Conservation (phyloP, 495 filamentous ascomycete genomes). For the Xylaria palmicola region DNA sequence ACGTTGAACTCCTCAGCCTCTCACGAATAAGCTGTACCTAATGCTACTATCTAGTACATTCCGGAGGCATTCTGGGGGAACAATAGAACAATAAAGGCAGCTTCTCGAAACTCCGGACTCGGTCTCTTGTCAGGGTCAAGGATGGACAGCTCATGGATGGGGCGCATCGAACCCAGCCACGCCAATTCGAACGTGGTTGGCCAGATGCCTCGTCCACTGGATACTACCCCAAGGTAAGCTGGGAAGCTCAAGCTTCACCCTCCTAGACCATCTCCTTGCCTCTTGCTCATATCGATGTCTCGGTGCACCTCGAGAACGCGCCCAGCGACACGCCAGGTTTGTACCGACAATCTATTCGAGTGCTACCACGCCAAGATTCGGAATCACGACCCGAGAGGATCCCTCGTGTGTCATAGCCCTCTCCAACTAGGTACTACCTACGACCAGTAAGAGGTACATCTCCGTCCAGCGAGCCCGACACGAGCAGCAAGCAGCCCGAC, state of each 20-base stretch:
- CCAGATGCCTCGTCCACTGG: no score
- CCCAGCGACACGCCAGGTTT: neutral
- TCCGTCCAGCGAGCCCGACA: no score
- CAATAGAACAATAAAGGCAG: neutral
- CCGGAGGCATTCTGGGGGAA: no score
- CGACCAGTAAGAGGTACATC: no score
- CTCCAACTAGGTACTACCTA: no score
- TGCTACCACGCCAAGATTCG: neutral
- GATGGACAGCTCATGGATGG: neutral
- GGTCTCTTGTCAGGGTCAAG: neutral
- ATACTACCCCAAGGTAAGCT: neutral
- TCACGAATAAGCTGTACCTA: no score
- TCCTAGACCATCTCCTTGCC: neutral
- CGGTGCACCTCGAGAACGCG: neutral
- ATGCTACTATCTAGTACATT: no score
- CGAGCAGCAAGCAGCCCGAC: neutral
- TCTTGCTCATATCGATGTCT: neutral
- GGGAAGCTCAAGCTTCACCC: conserved; percentile 3
- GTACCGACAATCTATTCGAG: neutral
- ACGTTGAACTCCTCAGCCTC: no score
- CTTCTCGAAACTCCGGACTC: neutral
- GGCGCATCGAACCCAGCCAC: conserved; percentile 12
- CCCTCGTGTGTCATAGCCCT: neutral
- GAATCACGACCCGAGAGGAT: neutral
- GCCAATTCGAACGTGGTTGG: conserved; percentile 13